Evolutionary conservation across 495 filamentous ascomycete genomes (phyloP), one percentile per base, ranked within the genome.

Genomic region (Hapsidospora chrysogenum): DNA sequence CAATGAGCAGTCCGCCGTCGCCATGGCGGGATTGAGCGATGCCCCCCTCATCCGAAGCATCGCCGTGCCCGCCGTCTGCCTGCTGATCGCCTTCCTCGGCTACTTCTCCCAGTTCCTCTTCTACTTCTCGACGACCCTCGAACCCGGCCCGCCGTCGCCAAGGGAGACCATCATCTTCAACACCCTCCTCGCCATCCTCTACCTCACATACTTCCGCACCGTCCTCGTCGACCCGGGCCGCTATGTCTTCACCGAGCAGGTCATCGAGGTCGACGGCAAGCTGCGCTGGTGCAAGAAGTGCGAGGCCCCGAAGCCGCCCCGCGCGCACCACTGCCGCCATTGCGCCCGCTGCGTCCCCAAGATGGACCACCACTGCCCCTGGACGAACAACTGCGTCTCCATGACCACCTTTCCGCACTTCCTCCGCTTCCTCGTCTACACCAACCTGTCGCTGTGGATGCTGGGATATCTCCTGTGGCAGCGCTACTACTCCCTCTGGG

Each of bases 331-430:
- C 60, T 97, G 89, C 63, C 80, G 78, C 43, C 73, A 68, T 31
- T 97, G 89, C 57, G 63, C 65, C 45, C 76, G 80, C 71, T 97
- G 89, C 55, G 77, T 96, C 39, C 80, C 85, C 1, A 85, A 82
- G 51, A 96, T 97, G 92, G 89, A 97, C 61, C 89, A 97, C 56
- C 89, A 97, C 58, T 97, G 89, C 49, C 86, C 89, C 0, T 97
- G 89, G 89, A 95, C 85, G 2, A 57, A 62, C 29, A 95, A 92
- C 52, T 97, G 89, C 57, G 84, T 96, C 29, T 94, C 85, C 2
- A 69, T 92, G 51, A 73, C 76, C 35, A 92, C 86, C 9, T 80
- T 87, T 47, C 85, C 86, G 9, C 77, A 92, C 56, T 94, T 92
- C 54, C 51, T 89, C 11, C 85, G 85, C 33, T 94, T 95, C 54